A percentile compares a stretch with the other conserved stretches of the same genome.
phyloP scores from a whole-genome alignment of 2,329 filamentous ascomycete genomes.

The Malbranchea cinnamomea region DNA sequence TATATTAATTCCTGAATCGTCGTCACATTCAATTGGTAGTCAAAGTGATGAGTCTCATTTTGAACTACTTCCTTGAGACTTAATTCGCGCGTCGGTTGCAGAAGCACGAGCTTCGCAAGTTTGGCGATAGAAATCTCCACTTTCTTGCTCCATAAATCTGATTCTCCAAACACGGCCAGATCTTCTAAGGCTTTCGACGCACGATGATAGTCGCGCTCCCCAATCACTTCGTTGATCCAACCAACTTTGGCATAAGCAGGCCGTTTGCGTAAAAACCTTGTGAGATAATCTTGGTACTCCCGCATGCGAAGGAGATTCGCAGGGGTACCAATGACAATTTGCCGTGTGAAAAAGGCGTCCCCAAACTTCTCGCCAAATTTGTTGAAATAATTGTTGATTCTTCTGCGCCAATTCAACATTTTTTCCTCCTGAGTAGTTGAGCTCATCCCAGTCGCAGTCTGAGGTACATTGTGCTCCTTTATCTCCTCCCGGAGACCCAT shows the following conservation, averaged over 20 bases:
- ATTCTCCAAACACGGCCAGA: slow-evolving; percentile 56
- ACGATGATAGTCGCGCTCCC: slow-evolving; percentile 57
- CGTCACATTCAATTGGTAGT: slow-evolving; percentile 52
- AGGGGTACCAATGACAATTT: slow-evolving; percentile 53
- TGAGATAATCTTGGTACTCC: slow-evolving; percentile 59
- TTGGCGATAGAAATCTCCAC: slow-evolving; percentile 84
- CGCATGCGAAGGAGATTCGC: slow-evolving; percentile 52
- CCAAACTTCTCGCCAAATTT: slow-evolving; percentile 38
- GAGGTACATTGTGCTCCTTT: slow-evolving; percentile 13
- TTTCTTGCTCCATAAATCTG: slow-evolving; percentile 81
- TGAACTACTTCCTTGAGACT: slow-evolving; percentile 25
- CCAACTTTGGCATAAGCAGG: slow-evolving; percentile 61
- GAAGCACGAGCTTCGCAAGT: slow-evolving; percentile 56
- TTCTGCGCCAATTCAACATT: slow-evolving; percentile 16
- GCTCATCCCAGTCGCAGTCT: slow-evolving; percentile 8
- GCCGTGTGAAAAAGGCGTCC: slow-evolving; percentile 62
- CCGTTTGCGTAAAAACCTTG: slow-evolving; percentile 59
- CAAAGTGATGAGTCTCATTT: slow-evolving; percentile 36
- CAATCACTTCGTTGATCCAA: slow-evolving; percentile 87
- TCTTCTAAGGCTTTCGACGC: slow-evolving; percentile 58
- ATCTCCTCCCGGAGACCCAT: slow-evolving; percentile 27
- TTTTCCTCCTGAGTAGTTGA: slow-evolving; percentile 15
- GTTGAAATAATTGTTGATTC: slow-evolving; percentile 33
- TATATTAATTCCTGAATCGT: slow-evolving; percentile 69
- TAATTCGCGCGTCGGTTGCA: slow-evolving; percentile 18